Base-by-base conservation (phyloP, 345 rosid genomes). In the Aurinia saxatilis region DNA sequence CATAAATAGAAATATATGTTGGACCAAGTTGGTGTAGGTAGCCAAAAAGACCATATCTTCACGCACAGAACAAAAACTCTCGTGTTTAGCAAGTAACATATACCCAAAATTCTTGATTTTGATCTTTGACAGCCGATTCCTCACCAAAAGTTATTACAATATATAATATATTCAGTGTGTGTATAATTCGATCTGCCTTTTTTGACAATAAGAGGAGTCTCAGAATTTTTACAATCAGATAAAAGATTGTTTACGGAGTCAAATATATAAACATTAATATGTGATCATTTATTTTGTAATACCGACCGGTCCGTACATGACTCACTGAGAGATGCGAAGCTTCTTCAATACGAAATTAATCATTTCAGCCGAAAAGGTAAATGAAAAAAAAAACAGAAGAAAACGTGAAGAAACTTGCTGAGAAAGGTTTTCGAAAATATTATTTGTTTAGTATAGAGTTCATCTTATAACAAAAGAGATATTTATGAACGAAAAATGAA, bases 31-130 rank as follows among this genome's bases (percentile, higher is more conserved):
- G 67, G 16, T 35, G 25, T 42, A 45, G 36, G n/a, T n/a, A n/a
- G n/a, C n/a, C 27, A 52, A 56, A 38, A 55, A 47, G 51, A 56
- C 44, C 57, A 55, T 48, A 54, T 56, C 68, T 70, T 70, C 45
- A 70, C 63, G 74, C 52, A 70, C 68, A 55, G 68, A 55, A 70
- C 64, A 70, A 58, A 55, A 58, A 55, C 63, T 36, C 57, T 70
- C 74, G 68, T 70, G 64, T 62, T 47, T 14, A 70, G 57, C 68
- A 70, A 70, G 74, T 37, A 29, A 70, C 23, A 51, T 63, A 70
- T 50, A 55, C 52, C 64, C 31, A 55, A 19, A 63, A 16, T 11
- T 33, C 10, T 40, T 7, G 30, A 6, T 6, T 10, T 27, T 9
- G 67, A 46, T 70, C 52, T 1, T 21, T 70, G 69, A 63, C 31